These are phyloP conservation scores for Chenopodium quinoa DNA, from an alignment of 148 eudicot genomes.

Conservation along the genomic window DNA sequence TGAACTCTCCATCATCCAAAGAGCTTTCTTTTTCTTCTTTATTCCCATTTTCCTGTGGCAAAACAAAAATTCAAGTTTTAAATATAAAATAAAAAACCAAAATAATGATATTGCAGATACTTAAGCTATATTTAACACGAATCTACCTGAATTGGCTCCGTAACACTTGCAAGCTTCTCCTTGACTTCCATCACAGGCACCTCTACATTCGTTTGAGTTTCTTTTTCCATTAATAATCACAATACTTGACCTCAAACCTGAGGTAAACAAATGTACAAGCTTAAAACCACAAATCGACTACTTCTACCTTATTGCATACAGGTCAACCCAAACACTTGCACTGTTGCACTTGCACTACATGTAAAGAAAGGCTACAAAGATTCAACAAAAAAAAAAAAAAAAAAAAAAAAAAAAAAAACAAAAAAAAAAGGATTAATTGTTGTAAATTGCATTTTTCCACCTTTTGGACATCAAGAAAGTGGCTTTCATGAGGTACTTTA, in stretches of 20 bases:
- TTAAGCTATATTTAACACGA: background rate
- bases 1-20: constrained; percentile 78
- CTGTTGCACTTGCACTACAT: background rate
- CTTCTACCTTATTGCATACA: background rate
- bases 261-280: constrained; percentile 1
- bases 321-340: background rate
- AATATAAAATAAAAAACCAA: background rate
- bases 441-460: background rate
- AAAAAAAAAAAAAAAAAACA: background rate
- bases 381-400: background rate
- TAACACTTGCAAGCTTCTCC: constrained; percentile 34
- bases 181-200: constrained; percentile 43
- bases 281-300: background rate
- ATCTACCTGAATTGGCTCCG: constrained; percentile 51
- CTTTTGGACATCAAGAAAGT: constrained; percentile 2
- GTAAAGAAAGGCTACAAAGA: constrained; percentile 5
- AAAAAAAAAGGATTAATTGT: background rate
- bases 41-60: constrained; percentile 38
- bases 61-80: background rate
- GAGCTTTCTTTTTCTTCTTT: constrained; percentile 62
- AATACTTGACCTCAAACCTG: constrained; percentile 26
- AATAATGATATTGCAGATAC: background rate
- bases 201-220: constrained; percentile 44
- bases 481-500: background rate
- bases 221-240: constrained; percentile 53